Evolutionary conservation across 805 yeast species (phyloP).

Genomic region (Lipomyces chichibuensis): DNA sequence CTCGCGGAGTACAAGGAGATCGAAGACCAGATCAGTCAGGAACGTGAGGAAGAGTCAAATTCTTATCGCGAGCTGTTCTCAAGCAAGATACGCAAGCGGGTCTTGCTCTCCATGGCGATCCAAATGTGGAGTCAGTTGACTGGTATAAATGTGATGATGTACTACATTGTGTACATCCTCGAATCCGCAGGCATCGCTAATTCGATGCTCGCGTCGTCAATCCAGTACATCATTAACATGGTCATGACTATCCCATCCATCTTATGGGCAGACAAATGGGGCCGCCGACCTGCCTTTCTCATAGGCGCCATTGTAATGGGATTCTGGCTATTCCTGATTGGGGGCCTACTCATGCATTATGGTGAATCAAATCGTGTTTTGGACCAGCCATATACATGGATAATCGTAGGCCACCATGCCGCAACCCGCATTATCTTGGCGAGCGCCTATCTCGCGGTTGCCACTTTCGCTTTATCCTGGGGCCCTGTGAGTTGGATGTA

Average conservation of each 20-base stretch:
- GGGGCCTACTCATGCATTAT: constrained; percentile 61
- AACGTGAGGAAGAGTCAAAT: constrained; percentile 26
- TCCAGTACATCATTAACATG: constrained; percentile 54
- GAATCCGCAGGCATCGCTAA: constrained; percentile 55
- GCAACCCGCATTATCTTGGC: constrained; percentile 54
- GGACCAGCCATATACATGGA: constrained; percentile 48
- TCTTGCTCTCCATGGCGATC: constrained; percentile 46
- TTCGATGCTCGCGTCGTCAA: constrained; percentile 50
- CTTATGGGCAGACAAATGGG: constrained; percentile 58
- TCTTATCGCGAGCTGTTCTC: constrained; percentile 25
- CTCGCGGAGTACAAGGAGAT: constrained; percentile 36
- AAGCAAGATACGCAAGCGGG: constrained; percentile 26
- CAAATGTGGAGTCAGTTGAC: constrained; percentile 44
- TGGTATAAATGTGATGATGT: constrained; percentile 54
- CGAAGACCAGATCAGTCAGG: constrained; percentile 32
- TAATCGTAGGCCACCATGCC: constrained; percentile 59
- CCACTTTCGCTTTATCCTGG: constrained; percentile 59
- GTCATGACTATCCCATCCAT: constrained; percentile 60
- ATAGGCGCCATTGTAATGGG: constrained; percentile 67
- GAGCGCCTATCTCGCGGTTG: constrained; percentile 59
- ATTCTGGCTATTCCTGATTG: constrained; percentile 66
- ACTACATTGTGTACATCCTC: constrained; percentile 53
- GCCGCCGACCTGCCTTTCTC: constrained; percentile 66
- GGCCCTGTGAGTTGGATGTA: constrained; percentile 67
- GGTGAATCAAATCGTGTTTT: constrained; percentile 47